Evolutionary conservation across 2,329 filamentous ascomycete species (phyloP), one percentile per base, ranked within the genome.

Genomic region (Pseudogymnoascus sp.): DNA sequence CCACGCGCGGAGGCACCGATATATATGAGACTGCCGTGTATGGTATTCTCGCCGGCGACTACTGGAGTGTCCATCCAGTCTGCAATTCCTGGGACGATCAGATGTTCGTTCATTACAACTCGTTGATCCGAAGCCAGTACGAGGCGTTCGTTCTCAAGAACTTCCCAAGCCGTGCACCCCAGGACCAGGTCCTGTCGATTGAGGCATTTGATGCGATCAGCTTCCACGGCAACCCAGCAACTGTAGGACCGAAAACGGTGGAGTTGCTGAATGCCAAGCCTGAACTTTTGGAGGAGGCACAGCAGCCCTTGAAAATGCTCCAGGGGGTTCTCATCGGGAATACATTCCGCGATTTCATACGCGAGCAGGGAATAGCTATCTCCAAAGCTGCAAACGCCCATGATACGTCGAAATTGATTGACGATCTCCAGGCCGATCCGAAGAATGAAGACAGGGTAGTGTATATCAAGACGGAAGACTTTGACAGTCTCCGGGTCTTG

Each of bases 21-120:
- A 84, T 89, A 61, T 93, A 92, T 71, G 92, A 99, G 76, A 85
- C 87, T 63, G 95, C 93, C 17, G 91, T 96, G 0, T 97, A 96
- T 72, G 93, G 91, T 28, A 78, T 97, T 11, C 81, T 99, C n/a
- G 88, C 89, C 44, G 95, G 95, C 60, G 91, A 97, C 71, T 82
- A 92, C 60, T 78, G 83, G 38, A 90, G 88, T 61, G 90, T 96
- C 10, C 86, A 90, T 71, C 84, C 85, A 67, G 86, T 93, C 40
- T 92, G 90, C 72, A 81, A 83, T 61, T 86, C 82, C 21, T 96
- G 92, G 88, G 91, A 96, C 68, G 93, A 97, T 71, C 86, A 88
- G 69, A 81, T 97, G 17, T 96, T 95, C 74, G 87, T 88, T 36
- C 87, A 93, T 73, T 95, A 95, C 78, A 97, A 96, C 71, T 87